Percentiles rank a stretch among this genome's conserved stretches.
phyloP scores from a whole-genome alignment of 352 stramenopile genomes.

The Phytophthora tubulina region DNA sequence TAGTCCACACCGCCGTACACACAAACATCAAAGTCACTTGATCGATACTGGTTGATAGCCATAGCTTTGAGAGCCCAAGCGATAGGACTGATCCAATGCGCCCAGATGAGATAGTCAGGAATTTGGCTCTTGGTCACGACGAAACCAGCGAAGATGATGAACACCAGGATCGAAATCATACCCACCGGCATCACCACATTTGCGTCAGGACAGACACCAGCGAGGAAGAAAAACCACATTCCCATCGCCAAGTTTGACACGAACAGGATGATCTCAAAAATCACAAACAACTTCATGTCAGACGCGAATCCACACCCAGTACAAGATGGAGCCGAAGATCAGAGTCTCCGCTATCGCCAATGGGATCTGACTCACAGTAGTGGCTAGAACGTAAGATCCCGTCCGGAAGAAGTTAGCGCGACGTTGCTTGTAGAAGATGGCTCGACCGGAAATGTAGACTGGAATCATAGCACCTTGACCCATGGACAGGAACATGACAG shows the following conservation, averaged over 20 bases:
- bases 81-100: constrained; percentile 61
- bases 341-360: constrained; percentile 24
- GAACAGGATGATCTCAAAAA: constrained; percentile 27
- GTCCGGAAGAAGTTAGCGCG: constrained; percentile 26
- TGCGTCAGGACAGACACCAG: constrained; percentile 14
- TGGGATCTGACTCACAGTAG: constrained; percentile 23
- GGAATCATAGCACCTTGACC: constrained; percentile 25
- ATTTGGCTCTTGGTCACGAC: constrained; percentile 35
- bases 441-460: constrained; percentile 25
- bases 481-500: constrained; percentile 28
- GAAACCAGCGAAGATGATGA: constrained; percentile 45
- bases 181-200: constrained; percentile 23
- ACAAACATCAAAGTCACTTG: constrained; percentile 32
- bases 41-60: constrained; percentile 47
- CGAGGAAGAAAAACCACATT: constrained; percentile 24
- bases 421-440: constrained; percentile 28
- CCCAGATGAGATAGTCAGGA: constrained; percentile 50
- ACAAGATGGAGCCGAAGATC: constrained; percentile 24
- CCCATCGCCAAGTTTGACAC: constrained; percentile 20
- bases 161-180: constrained; percentile 30
- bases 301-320: constrained; percentile 23
- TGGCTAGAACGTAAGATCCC: constrained; percentile 18
- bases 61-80: constrained; percentile 45
- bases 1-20: constrained; percentile 17
- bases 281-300: constrained; percentile 21